These are phyloP conservation scores for Fusarium dimerum DNA, from an alignment of 2,329 filamentous ascomycete genomes.

Conservation along the genomic window DNA sequence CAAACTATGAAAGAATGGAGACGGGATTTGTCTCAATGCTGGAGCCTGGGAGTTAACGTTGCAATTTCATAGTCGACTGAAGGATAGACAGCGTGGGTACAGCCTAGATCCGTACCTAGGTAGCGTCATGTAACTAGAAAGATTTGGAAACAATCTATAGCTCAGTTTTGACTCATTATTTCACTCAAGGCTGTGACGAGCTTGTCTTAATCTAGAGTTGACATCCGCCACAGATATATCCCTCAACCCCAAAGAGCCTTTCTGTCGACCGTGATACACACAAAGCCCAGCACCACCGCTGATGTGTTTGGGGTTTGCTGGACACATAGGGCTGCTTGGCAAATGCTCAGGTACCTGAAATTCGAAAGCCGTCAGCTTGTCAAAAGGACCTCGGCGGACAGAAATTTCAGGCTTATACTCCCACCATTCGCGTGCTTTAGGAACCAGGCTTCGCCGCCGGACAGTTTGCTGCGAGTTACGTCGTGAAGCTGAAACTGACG, in stretches of 20 bases:
- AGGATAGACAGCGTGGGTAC: no score
- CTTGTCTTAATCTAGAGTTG: not conserved
- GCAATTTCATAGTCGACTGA: no score
- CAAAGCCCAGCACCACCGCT: constrained; percentile 50
- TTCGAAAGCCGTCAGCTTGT: constrained; percentile 36
- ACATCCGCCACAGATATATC: not conserved
- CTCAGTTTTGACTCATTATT: no score
- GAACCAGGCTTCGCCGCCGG: constrained; percentile 23
- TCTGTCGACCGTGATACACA: constrained; percentile 49
- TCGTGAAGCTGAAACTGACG: constrained; percentile 2
- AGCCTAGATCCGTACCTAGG: no score
- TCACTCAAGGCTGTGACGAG: no score
- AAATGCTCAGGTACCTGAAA: constrained; percentile 54
- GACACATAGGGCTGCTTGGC: constrained; percentile 53
- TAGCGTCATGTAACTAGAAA: no score
- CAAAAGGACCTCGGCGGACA: constrained; percentile 18
- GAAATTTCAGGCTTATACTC: constrained; percentile 31
- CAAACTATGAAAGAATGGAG: no score
- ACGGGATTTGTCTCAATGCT: no score
- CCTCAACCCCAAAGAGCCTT: constrained; percentile 9
- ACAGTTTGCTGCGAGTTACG: constrained; percentile 18
- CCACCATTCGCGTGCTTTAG: constrained; percentile 39
- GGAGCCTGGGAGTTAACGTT: no score
- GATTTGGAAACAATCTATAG: no score
- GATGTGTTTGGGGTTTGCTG: constrained; percentile 46